Evolutionary conservation across 495 filamentous ascomycete species (phyloP).

Genomic region (Neurospora intermedia): DNA sequence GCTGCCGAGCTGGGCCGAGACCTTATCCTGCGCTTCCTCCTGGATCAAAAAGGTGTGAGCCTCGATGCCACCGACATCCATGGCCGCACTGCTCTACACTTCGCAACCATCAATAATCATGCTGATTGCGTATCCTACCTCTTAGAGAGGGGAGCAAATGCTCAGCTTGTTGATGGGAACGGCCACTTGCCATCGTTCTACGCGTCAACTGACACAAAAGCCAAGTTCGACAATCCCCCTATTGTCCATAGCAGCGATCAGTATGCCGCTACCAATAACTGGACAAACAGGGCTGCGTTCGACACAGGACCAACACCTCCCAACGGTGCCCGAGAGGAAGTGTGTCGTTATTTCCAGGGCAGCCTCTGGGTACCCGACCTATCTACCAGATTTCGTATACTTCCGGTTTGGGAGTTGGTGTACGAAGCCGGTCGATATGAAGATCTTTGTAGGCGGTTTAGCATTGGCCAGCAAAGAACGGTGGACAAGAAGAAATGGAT

Average conservation of each 20-base stretch:
- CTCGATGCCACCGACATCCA: not conserved
- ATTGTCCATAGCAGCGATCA: not conserved
- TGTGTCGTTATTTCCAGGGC: not conserved
- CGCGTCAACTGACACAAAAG: not conserved
- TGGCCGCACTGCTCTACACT: not conserved
- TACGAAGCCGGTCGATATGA: not conserved
- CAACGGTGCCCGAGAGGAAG: not conserved
- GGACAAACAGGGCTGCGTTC: not conserved
- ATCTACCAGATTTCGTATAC: not conserved
- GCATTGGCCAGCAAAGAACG: no score
- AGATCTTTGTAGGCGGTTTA: not conserved
- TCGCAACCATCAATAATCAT: not conserved
- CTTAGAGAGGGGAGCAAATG: not conserved
- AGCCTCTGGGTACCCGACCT: conserved; percentile 4
- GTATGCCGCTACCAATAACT: not conserved
- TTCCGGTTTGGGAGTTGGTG: not conserved
- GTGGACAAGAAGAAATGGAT: conserved; percentile 2
- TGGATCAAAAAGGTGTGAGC: not conserved
- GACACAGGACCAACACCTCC: not conserved
- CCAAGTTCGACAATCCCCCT: not conserved
- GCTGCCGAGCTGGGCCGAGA: conserved; percentile 3
- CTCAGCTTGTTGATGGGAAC: conserved; percentile 2
- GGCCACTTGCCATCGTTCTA: conserved; percentile 5
- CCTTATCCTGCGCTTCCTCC: not conserved
- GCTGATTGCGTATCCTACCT: not conserved